phyloP scores from a whole-genome alignment of 202 grass and related monocot genomes.

The Elaeis oleifera region DNA sequence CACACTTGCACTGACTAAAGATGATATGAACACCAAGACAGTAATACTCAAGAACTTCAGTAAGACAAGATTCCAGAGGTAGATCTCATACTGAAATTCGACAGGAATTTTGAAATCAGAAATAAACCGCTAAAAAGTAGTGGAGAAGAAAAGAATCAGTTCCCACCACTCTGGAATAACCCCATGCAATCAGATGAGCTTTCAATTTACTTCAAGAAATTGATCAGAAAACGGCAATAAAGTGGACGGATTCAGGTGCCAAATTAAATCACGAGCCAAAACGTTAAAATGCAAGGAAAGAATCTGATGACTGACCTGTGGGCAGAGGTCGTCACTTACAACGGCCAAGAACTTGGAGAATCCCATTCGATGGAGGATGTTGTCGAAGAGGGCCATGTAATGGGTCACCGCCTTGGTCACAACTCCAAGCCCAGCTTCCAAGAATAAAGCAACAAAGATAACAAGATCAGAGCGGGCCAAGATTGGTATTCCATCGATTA shows the following conservation, averaged over 20 bases:
- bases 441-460: conserved; percentile 11
- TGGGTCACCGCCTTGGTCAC: conserved; percentile 31
- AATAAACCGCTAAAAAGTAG: not conserved
- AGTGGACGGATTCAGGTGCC: too few species aligned
- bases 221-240: too few species aligned
- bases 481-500: too few species aligned
- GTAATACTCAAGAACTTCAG: not conserved
- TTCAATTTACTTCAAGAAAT: too few species aligned
- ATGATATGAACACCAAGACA: conserved; percentile 8
- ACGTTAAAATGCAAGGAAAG: too few species aligned
- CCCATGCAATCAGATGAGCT: too few species aligned
- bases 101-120: not conserved
- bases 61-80: too few species aligned
- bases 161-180: conserved; percentile 51
- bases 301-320: too few species aligned
- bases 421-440: conserved; percentile 15
- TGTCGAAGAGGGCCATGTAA: conserved; percentile 63
- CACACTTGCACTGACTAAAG: conserved; percentile 32
- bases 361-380: conserved; percentile 56
- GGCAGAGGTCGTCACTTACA: conserved; percentile 5
- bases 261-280: too few species aligned
- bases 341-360: conserved; percentile 71
- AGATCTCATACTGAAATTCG: too few species aligned
- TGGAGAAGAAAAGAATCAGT: not conserved
- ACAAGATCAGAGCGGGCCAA: not conserved